phyloP scores from a whole-genome alignment of 176 grass and related monocot species.

The Cymbopogon citratus region DNA sequence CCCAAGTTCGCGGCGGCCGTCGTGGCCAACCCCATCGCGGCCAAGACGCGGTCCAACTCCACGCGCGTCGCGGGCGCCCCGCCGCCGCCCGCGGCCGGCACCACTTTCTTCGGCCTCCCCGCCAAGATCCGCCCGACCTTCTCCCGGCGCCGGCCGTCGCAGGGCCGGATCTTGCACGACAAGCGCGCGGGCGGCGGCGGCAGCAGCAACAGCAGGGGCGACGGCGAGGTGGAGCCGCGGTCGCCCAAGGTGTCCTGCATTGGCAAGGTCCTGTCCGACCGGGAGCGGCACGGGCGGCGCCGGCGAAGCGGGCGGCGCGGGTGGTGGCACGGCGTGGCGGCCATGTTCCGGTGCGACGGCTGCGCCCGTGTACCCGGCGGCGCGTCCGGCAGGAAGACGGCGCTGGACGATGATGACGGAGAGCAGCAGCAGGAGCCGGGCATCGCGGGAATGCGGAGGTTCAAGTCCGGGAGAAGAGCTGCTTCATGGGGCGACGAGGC shows the following conservation, averaged over 20 bases:
- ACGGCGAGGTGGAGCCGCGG: conserved; percentile 68
- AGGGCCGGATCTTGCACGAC: conserved; percentile 60
- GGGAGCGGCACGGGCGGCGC: conserved; percentile 50
- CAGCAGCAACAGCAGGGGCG: neutral
- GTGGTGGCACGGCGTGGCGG: conserved; percentile 39
- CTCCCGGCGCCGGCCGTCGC: conserved; percentile 49
- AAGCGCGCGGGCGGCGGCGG: conserved; percentile 32
- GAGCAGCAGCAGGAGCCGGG: conserved; percentile 5
- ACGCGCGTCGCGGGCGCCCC: conserved; percentile 38
- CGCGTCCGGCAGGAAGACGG: conserved; percentile 9
- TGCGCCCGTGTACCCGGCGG: conserved; percentile 12
- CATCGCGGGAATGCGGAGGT: conserved; percentile 45
- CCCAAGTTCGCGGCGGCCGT: conserved; percentile 53
- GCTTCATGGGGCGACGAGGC: conserved; percentile 60
- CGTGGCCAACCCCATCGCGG: conserved; percentile 41
- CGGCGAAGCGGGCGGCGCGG: conserved; percentile 11
- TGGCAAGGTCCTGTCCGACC: conserved; percentile 81
- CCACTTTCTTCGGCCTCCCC: conserved; percentile 66
- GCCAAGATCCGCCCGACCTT: conserved; percentile 51
- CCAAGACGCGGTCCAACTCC: conserved; percentile 67
- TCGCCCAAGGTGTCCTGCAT: conserved; percentile 99
- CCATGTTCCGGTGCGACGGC: conserved; percentile 35
- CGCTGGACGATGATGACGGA: neutral
- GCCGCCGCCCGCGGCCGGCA: conserved; percentile 23
- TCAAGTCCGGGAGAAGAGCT: conserved; percentile 57